Evolutionary conservation across 345 rosid species (phyloP), one percentile per base, ranked within the genome.

Genomic region (Angophora floribunda): DNA sequence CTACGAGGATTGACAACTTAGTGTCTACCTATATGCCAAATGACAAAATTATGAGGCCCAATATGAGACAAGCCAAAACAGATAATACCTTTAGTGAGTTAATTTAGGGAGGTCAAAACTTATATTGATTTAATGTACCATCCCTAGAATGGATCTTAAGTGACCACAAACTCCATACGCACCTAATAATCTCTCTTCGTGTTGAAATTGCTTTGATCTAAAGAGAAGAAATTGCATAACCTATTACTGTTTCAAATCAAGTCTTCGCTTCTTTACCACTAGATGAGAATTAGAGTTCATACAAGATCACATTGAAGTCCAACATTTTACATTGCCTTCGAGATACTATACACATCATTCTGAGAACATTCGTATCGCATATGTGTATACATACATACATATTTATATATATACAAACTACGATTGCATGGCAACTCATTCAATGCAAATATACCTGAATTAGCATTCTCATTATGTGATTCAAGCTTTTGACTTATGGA

Each of bases 401-500:
- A 36, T 36, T 2, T n/a, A 63, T 15, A 7, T 3, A 67, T 41
- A 4, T 32, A 75, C 26, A 19, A 75, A 75, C 26, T 36, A 75
- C 1, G 49, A 36, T 75, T 75, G 26, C 26, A 75, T 17, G 44
- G 4, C 26, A 19, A 36, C 22, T 44, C 26, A 36, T 19, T 36
- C 47, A 5, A 12, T 19, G 49, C 82, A 9, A 36, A 75, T 44
- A 75, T 11, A 44, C 26, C 49, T 47, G 21, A 5, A 11, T 75
- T 75, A 9, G 82, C 45, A 9, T 9, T 9, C 47, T 75, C 13
- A 9, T 36, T 41, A 36, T 4, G 57, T 28, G 53, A n/a, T 88
- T 84, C 14, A 75, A 75, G 90, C 21, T 30, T 91, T 87, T 3
- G 90, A 57, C 47, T 86, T 26, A 65, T 90, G 57, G 65, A 88